Percentiles rank a stretch among this genome's conserved stretches.
phyloP scores from a whole-genome alignment of 2,329 filamentous ascomycete genomes.

The Epichloe sibirici region DNA sequence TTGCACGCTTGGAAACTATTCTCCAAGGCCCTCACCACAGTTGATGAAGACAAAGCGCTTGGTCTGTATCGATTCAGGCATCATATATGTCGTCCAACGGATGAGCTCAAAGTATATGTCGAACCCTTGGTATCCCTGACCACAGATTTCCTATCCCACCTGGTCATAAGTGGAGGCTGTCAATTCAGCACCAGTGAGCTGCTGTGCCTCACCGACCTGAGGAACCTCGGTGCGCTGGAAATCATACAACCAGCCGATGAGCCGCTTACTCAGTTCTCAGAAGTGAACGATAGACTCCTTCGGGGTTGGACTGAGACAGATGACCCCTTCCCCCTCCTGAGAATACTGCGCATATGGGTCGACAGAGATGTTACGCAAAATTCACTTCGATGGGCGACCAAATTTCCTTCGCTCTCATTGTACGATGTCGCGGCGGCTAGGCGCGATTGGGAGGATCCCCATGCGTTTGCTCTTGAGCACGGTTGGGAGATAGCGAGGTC shows the following conservation, averaged over 20 bases:
- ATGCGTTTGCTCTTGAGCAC: constrained; percentile 12
- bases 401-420: constrained; percentile 32
- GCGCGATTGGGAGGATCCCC: constrained; percentile 23
- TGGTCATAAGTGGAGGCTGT: constrained; percentile 26
- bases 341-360: constrained; percentile 34
- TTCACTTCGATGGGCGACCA: constrained; percentile 28
- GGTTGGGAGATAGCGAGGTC: constrained; percentile 24
- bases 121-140: constrained; percentile 23
- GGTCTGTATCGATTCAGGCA: constrained; percentile 27
- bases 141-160: constrained; percentile 28
- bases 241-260: constrained; percentile 27
- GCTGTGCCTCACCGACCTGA: constrained; percentile 27
- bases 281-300: constrained; percentile 32
- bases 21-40: constrained; percentile 20
- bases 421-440: constrained; percentile 29
- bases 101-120: constrained; percentile 23
- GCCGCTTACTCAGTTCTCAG: constrained; percentile 18
- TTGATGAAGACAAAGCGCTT: constrained; percentile 22
- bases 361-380: constrained; percentile 24
- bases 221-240: constrained; percentile 36
- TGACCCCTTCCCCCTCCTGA: constrained; percentile 32
- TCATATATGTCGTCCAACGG: constrained; percentile 25
- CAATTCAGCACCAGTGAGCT: constrained; percentile 26
- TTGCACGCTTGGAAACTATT: constrained; percentile 30
- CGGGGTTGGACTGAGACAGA: constrained; percentile 30